These are phyloP conservation scores for Ogataea pini DNA, from an alignment of 805 yeast species.

Conservation along the genomic window DNA sequence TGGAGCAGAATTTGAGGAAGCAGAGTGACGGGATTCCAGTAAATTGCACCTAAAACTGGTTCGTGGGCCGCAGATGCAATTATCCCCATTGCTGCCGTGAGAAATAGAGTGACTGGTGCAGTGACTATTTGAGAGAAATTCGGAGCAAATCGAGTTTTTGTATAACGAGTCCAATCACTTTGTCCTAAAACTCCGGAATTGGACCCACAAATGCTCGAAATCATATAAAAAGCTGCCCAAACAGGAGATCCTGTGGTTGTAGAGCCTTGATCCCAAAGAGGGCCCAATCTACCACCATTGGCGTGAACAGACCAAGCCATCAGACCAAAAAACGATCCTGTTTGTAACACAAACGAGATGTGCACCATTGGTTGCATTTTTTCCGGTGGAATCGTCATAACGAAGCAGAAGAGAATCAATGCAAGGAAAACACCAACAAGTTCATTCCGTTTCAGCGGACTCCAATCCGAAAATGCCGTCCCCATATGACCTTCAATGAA, in stretches of 20 bases:
- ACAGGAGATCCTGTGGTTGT: slow-evolving; percentile 29
- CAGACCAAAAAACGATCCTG: slow-evolving; percentile 29
- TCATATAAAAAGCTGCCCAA: slow-evolving; percentile 45
- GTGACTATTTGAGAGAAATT: slow-evolving; percentile 21
- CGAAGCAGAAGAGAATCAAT: slow-evolving; percentile 44
- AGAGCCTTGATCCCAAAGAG: slow-evolving; percentile 21
- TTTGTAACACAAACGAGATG: slow-evolving; percentile 28
- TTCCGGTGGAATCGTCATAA: slow-evolving; percentile 37
- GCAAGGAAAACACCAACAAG: slow-evolving; percentile 37
- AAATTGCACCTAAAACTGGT: slow-evolving; percentile 44
- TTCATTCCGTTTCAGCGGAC: slow-evolving; percentile 41
- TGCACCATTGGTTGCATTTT: slow-evolving; percentile 30
- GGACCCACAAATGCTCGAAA: slow-evolving; percentile 42
- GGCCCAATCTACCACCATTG: slow-evolving; percentile 36
- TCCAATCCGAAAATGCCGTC: slow-evolving; percentile 26
- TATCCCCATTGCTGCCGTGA: slow-evolving; percentile 67
- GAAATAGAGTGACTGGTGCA: slow-evolving; percentile 57
- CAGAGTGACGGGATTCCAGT: slow-evolving; percentile 51
- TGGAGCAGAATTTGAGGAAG: slow-evolving; percentile 41
- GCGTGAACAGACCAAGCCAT: slow-evolving; percentile 32
- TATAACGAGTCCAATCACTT: slow-evolving; percentile 44
- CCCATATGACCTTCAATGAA: slow-evolving; percentile 31
- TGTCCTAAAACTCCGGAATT: slow-evolving; percentile 43
- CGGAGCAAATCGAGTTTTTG: slow-evolving; percentile 27
- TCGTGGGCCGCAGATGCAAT: slow-evolving; percentile 58